Evolutionary conservation across 2,329 filamentous ascomycete genomes (phyloP).

Genomic region (Cytospora chrysosperma): DNA sequence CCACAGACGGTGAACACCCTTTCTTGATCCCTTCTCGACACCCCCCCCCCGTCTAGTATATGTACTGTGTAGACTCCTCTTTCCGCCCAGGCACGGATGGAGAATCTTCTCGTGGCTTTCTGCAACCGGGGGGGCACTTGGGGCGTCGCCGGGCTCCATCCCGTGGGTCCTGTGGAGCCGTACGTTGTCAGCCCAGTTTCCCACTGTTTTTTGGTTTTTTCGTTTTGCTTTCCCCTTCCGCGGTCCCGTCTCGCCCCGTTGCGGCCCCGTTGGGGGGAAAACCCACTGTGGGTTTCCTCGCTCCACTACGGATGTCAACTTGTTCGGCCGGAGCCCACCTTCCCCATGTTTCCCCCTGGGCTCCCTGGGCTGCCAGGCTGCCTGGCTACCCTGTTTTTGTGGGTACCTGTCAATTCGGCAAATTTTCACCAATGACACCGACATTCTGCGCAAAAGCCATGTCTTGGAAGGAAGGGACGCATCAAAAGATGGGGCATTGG

Average conservation of each 20-base stretch:
- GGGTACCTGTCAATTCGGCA: slow-evolving; percentile 24
- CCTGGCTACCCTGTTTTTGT: neutral
- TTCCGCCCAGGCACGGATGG: neutral
- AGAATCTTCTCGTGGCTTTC: neutral
- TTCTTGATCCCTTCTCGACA: neutral
- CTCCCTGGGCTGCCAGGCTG: too few species aligned
- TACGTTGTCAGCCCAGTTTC: slow-evolving; percentile 12
- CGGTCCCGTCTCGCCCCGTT: neutral
- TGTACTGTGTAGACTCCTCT: too few species aligned
- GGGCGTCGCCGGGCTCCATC: neutral
- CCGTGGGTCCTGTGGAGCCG: slow-evolving; percentile 1
- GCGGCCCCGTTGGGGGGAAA: neutral
- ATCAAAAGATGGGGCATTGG: neutral
- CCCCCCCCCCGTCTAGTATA: too few species aligned
- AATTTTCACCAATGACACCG: slow-evolving; percentile 14
- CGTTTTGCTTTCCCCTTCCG: slow-evolving; percentile 1
- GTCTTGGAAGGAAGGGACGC: neutral
- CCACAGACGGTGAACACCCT: slow-evolving; percentile 14
- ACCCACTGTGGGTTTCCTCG: neutral
- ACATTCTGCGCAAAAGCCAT: slow-evolving; percentile 12
- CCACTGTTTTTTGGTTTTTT: slow-evolving; percentile 8
- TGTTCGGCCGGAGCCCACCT: slow-evolving; percentile 13
- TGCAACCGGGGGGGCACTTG: neutral
- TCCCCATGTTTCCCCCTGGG: slow-evolving; percentile 7
- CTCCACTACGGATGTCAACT: slow-evolving; percentile 9